Evolutionary conservation across 805 yeast genomes (phyloP).

Genomic region (Yamadazyma insecticola): DNA sequence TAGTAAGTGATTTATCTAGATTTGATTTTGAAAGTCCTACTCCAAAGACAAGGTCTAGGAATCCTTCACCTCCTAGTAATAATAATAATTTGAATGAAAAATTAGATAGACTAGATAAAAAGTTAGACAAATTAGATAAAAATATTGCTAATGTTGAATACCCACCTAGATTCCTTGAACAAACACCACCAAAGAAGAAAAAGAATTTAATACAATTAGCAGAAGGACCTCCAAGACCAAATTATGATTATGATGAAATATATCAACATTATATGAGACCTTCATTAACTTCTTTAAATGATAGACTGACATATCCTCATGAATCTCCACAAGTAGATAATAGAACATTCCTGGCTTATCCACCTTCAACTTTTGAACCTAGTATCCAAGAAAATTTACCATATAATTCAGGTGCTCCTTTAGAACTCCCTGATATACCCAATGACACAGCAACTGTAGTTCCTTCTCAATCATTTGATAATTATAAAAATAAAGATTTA

Average conservation of each 20-base stretch:
- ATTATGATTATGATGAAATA: conserved; percentile 12
- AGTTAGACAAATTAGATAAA: no score
- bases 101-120: no score
- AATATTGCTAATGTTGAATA: no score
- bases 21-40: conserved; percentile 23
- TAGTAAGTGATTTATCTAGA: conserved; percentile 29
- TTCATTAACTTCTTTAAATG: conserved; percentile 6
- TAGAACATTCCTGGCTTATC: no score
- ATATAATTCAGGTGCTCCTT: conserved; percentile 6
- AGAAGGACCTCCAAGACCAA: conserved; percentile 9
- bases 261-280: conserved; percentile 15
- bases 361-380: no score
- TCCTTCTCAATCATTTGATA: conserved; percentile 3
- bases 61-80: conserved; percentile 29
- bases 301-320: conserved; percentile 14
- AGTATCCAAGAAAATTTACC: no score
- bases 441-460: conserved; percentile 3
- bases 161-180: conserved; percentile 5
- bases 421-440: conserved; percentile 10
- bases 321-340: conserved; percentile 2
- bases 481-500: conserved; percentile 14
- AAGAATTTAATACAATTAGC: conserved; percentile 12
- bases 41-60: conserved; percentile 25
- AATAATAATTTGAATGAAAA: no score
- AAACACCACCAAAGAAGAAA: conserved; percentile 10